Conservation (phyloP, 2,329 filamentous ascomycete genomes). For the Trichoderma arundinaceum region DNA sequence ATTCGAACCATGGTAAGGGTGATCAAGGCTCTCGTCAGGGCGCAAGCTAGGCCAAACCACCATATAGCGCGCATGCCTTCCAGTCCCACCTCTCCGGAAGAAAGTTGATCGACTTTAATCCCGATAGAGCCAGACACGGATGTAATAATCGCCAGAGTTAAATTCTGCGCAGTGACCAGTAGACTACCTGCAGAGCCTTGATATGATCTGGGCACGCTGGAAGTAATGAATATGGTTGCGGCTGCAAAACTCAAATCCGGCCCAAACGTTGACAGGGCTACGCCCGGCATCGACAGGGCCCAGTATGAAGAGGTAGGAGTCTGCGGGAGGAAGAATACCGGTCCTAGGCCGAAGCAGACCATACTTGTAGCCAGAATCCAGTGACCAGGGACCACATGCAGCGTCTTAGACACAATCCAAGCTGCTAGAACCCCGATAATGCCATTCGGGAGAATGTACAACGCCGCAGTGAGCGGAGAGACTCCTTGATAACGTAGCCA, state of each 20-base stretch:
- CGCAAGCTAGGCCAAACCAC: constrained; percentile 22
- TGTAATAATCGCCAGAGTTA: constrained; percentile 11
- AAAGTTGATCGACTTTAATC: constrained; percentile 1
- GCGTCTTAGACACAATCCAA: constrained; percentile 21
- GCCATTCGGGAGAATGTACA: constrained; percentile 14
- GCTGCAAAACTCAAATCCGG: constrained; percentile 19
- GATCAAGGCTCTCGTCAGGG: background rate
- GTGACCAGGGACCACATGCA: constrained; percentile 18
- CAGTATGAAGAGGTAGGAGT: constrained; percentile 10
- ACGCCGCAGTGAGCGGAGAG: constrained; percentile 4
- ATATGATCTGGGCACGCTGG: constrained; percentile 14
- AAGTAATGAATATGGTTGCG: constrained; percentile 16
- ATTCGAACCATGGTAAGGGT: constrained; percentile 14
- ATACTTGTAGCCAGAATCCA: constrained; percentile 12
- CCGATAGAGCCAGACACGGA: constrained; percentile 17
- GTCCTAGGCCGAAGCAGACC: constrained; percentile 14
- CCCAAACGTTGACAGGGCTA: constrained; percentile 8
- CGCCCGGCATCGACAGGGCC: constrained; percentile 16
- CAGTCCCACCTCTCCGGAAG: constrained; percentile 15
- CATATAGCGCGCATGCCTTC: constrained; percentile 10
- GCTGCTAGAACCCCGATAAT: constrained; percentile 15
- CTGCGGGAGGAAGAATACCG: constrained; percentile 21
- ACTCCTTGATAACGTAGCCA: constrained; percentile 18
- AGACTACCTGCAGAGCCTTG: constrained; percentile 17
- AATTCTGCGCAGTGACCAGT: constrained; percentile 13